A percentile compares a stretch with the other conserved stretches of the same genome.
Evolutionary conservation across 495 filamentous ascomycete species (phyloP).

Genomic region (Massariosphaeria phaeospora): DNA sequence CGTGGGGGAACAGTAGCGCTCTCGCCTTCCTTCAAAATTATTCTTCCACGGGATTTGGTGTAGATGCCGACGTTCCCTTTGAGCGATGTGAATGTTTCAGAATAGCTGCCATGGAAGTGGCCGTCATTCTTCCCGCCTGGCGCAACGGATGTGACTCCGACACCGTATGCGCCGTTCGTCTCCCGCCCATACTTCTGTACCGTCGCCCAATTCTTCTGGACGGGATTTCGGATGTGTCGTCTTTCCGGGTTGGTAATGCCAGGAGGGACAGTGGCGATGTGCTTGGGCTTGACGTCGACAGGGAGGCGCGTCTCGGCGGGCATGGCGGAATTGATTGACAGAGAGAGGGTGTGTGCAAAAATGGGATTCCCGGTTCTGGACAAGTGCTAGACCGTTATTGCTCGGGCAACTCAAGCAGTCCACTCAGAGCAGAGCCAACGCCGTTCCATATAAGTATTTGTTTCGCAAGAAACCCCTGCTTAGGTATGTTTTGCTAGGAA

Average conservation of each 20-base stretch:
- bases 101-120: not conserved
- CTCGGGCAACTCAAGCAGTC: too few species aligned
- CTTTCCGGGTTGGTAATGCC: not conserved
- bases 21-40: not conserved
- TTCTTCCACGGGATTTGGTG: not conserved
- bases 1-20: not conserved
- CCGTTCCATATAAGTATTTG: too few species aligned
- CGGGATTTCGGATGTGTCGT: not conserved
- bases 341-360: too few species aligned
- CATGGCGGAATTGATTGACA: too few species aligned
- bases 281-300: not conserved
- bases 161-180: constrained; percentile 1
- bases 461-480: too few species aligned
- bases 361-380: too few species aligned
- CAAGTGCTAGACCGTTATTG: too few species aligned
- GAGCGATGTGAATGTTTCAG: not conserved
- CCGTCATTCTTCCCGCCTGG: not conserved
- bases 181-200: not conserved
- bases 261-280: not conserved
- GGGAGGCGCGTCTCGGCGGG: too few species aligned
- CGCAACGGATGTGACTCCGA: not conserved
- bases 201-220: not conserved
- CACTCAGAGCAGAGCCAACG: too few species aligned
- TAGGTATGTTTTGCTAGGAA: too few species aligned
- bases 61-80: not conserved